These are phyloP conservation scores for Acanthamoeba lenticulata DNA, from an alignment of 208 protist species.

Conservation along the genomic window DNA sequence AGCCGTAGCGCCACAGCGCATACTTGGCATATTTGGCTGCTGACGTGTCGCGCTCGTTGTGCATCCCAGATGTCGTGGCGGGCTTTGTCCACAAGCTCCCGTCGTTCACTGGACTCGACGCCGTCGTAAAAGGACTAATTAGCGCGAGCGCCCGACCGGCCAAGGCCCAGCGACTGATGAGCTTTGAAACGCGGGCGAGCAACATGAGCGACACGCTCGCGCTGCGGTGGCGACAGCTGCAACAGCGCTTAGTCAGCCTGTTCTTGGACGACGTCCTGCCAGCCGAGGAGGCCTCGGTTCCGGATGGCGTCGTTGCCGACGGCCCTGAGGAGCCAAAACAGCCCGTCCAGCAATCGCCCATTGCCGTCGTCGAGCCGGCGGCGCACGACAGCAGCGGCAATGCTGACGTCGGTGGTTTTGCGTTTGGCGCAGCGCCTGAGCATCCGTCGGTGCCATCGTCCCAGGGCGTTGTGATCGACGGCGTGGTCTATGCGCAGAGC, in stretches of 20 bases:
- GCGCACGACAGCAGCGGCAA: no score
- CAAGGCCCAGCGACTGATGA: conserved; percentile 19
- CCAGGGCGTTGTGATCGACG: neutral
- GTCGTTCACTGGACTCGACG: conserved; percentile 20
- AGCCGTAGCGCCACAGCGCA: no score
- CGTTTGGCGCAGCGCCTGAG: neutral
- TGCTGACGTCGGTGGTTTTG: no score
- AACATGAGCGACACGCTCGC: conserved; percentile 19
- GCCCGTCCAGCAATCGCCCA: no score
- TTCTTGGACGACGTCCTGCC: neutral
- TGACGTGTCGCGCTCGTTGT: no score
- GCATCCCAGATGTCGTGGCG: conserved; percentile 47
- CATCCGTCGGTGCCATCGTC: neutral
- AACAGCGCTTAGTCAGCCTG: neutral
- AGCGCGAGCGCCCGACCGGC: neutral
- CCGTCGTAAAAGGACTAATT: no score
- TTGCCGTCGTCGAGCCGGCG: no score
- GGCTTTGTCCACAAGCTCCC: conserved; percentile 44
- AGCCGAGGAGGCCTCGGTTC: neutral
- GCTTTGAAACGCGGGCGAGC: neutral
- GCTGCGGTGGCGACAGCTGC: neutral
- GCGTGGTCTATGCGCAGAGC: neutral
- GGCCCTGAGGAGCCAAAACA: no score
- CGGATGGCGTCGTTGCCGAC: no score
- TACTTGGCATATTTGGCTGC: neutral